Evolutionary conservation across 306 rosid genomes (phyloP), one percentile per base, ranked within the genome.

Genomic region (Rosa persica): DNA sequence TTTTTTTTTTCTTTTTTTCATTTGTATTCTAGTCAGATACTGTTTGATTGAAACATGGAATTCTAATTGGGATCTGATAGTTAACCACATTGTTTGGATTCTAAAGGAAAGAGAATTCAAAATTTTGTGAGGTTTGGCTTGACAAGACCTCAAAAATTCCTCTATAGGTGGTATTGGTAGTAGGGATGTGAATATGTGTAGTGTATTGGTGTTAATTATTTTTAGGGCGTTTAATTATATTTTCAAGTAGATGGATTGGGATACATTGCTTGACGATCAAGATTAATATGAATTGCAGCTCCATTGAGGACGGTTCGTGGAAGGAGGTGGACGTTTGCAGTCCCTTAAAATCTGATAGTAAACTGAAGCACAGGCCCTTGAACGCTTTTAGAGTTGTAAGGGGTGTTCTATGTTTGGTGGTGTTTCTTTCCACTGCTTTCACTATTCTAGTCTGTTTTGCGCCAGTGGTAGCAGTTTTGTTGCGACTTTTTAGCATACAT

Each of bases 341-440:
- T 51, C 85, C 89, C 34, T 77, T 85, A 70, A 86, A 87, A 77
- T 66, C 83, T 25, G 87, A 88, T 78, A 74, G 36, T 71, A 79
- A 34, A 80, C 69, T 82, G 78, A 93, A 87, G 85, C 93, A 88
- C 79, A 90, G 87, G 43, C 86, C 92, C 74, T 67, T 95, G 83
- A 88, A 93, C 75, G 87, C 88, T 27, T 25, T 87, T 83, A 89
- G 94, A 82, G 40, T 85, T 22, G 61, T 91, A 70, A 90, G 99
- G 86, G 98, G 99, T 58, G 23, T 91, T 70, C 20, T 88, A 62
- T 96, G 99, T 75, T 82, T 96, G 75, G 86, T 78, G 81, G 98
- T 96, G 88, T 91, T 86, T 83, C 76, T 96, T 67, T 91, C 97
- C 0, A 93, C 99, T 8, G 98, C 98, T 51, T 91, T 89, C 82